phyloP scores from a whole-genome alignment of 2,329 filamentous ascomycete genomes.

The Taxawa tesnikishii region DNA sequence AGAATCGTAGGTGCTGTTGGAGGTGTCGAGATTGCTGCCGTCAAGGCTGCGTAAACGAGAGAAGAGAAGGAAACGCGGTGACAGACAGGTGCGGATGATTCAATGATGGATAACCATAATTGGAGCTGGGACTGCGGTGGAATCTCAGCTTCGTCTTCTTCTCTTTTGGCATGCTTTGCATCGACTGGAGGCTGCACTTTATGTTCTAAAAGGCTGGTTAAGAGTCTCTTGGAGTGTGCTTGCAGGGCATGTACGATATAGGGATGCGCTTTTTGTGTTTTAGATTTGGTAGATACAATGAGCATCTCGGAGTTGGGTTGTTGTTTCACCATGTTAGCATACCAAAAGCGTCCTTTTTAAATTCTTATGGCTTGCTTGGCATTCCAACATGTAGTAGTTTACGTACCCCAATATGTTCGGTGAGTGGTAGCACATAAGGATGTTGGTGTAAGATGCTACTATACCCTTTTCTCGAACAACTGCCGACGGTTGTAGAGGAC shows the following conservation, averaged over 20 bases:
- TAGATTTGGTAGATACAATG: neutral
- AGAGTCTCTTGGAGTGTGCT: neutral
- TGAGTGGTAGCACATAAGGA: too few relatives aligned
- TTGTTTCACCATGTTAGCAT: too few relatives aligned
- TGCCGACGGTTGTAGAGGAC: too few relatives aligned
- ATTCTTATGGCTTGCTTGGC: too few relatives aligned
- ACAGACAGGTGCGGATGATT: neutral
- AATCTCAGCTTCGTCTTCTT: neutral
- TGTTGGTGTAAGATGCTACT: too few relatives aligned
- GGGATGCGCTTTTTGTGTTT: neutral
- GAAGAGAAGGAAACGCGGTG: neutral
- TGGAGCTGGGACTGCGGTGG: neutral
- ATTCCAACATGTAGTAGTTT: too few relatives aligned
- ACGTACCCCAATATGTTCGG: too few relatives aligned
- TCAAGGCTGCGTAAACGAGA: slow-evolving; percentile 15
- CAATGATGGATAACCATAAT: neutral
- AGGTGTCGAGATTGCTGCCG: slow-evolving; percentile 59
- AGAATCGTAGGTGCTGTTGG: too few relatives aligned
- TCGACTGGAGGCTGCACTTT: neutral
- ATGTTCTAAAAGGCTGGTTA: neutral
- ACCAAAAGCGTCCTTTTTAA: too few relatives aligned
- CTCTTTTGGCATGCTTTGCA: neutral
- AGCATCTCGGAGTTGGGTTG: neutral
- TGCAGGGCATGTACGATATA: neutral
- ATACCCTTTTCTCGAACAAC: too few relatives aligned